Evolutionary conservation across 2,329 filamentous ascomycete species (phyloP), one percentile per base, ranked within the genome.

Genomic region (Calonectria fujianensis): DNA sequence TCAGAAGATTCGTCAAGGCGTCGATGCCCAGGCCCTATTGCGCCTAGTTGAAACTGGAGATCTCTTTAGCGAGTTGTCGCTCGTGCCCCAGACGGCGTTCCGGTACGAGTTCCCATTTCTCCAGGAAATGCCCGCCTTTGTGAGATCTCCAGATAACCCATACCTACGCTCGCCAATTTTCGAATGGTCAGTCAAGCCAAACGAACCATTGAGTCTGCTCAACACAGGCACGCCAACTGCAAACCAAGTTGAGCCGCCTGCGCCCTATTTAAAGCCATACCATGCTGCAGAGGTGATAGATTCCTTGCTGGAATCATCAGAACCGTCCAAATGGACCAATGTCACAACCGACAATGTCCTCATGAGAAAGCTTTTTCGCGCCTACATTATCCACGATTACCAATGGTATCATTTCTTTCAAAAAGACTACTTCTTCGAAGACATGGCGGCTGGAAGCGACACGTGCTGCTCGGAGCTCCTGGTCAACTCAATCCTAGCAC

Each of bases 281-380:
- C 57, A 63, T 7, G 57, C 57, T 2, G 57, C 37, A 8, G 35
- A 63, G 14, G 37, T 63, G 7, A 29, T 63, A 27, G 57, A 63
- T 27, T 4, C 57, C 2, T 41, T 63, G 24, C 14, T 63, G n/a
- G 57, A 63, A 41, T 41, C 24, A 13, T 13, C 37, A 29, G 57
- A 63, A 16, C 57, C 57, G 16, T 63, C 57, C n/a, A 63, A 41
- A 16, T 63, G 57, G 57, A 63, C 57, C n/a, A 63, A 63, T 41
- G 57, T 63, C n/a, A 41, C 57, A 0, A 41, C 24, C 3, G 57
- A 63, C 27, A 63, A 63, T 16, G 57, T 63, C 14, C n/a, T 63
- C 5, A 29, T 63, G 57, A 63, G 57, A 9, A 63, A 63, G 57
- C 57, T 63, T 11, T 31, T 63, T 3, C 57, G 57, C 10, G 57